phyloP scores from a whole-genome alignment of 768 basidiomycete species.

The Daedaleopsis sinensis region DNA sequence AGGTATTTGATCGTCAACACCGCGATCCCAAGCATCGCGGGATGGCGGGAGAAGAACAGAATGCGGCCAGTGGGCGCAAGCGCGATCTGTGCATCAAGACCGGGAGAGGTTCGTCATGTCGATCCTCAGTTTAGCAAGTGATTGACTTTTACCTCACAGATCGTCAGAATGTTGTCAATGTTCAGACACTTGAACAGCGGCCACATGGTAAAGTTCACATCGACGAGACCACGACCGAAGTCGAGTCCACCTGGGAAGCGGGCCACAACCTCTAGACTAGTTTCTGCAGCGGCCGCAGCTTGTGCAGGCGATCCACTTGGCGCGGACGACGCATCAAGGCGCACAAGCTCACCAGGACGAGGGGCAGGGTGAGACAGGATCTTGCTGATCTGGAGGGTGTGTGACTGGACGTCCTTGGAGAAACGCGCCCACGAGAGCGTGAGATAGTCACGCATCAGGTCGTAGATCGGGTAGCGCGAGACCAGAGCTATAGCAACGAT shows the following conservation, averaged over 20 bases:
- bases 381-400: constrained; percentile 88
- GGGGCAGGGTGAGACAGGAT: constrained; percentile 88
- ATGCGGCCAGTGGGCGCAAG: constrained; percentile 85
- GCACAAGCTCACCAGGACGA: constrained; percentile 83
- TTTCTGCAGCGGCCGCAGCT: constrained; percentile 43
- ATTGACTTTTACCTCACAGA: constrained; percentile 70
- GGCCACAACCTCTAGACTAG: constrained; percentile 78
- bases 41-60: constrained; percentile 86
- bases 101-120: not conserved
- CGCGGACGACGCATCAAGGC: constrained; percentile 72
- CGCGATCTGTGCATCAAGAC: constrained; percentile 58
- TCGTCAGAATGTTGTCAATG: constrained; percentile 90
- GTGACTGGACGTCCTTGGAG: constrained; percentile 91
- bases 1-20: constrained; percentile 92
- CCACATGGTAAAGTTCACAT: constrained; percentile 97
- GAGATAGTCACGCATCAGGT: constrained; percentile 93
- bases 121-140: not conserved
- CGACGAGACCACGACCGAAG: constrained; percentile 87
- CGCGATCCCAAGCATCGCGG: constrained; percentile 90
- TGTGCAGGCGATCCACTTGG: constrained; percentile 43
- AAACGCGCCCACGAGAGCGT: constrained; percentile 96
- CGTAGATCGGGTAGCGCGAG: constrained; percentile 92
- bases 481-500: constrained; percentile 61
- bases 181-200: constrained; percentile 92
- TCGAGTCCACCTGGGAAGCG: constrained; percentile 93